phyloP scores from a whole-genome alignment of 192 early-diverging fungal genomes.

The Linnemannia exigua region DNA sequence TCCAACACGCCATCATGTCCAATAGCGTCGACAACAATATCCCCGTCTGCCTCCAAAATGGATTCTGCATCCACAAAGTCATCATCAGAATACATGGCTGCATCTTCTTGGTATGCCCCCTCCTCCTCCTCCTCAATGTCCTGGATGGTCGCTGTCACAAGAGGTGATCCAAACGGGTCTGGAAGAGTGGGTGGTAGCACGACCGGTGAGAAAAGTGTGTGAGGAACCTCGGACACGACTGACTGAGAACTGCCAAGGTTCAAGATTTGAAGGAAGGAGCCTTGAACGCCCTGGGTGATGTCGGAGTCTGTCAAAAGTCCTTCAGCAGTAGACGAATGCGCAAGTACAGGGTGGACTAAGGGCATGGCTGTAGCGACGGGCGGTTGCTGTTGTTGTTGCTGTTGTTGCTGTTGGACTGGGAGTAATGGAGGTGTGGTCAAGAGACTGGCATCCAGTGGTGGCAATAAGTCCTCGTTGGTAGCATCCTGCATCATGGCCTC shows the following conservation, averaged over 20 bases:
- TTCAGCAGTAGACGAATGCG: background rate
- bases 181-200: background rate
- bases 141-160: background rate
- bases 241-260: background rate
- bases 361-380: conserved; percentile 50
- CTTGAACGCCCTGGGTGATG: background rate
- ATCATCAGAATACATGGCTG: background rate
- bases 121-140: background rate
- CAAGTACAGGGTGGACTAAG: conserved; percentile 5
- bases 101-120: background rate
- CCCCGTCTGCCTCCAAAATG: background rate
- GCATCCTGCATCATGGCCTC: conserved; percentile 36
- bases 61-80: background rate
- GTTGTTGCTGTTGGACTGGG: conserved; percentile 21
- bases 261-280: background rate
- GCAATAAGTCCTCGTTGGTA: conserved; percentile 22
- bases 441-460: conserved; percentile 11
- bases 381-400: conserved; percentile 8
- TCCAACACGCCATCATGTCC: background rate
- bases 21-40: background rate
- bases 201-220: conserved; percentile 8
- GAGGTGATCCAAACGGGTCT: background rate
- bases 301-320: background rate
- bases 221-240: background rate
- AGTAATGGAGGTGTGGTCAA: conserved; percentile 33